Base-by-base conservation (phyloP, 1,284 basidiomycete genomes). In the Chalciporus sp. region DNA sequence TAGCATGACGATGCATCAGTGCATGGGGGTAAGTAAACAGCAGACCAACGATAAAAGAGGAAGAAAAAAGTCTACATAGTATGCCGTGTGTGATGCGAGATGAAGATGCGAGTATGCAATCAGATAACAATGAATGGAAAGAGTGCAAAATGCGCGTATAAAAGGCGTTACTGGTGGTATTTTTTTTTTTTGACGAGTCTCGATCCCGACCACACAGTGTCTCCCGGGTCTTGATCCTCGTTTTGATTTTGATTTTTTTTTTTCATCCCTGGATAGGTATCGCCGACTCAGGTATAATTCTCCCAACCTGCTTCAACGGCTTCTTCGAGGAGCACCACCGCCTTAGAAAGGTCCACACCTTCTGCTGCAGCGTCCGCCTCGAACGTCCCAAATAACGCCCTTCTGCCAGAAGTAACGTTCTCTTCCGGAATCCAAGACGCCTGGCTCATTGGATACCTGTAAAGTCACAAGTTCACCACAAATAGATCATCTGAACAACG, bases 341-440 rank as follows among this genome's bases (percentile, higher is more conserved):
- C 54, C 1, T 20, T 33, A 1, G 52, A 45, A 14, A 63, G 41
- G 19, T 71, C 48, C 0, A 45, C 49, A 17, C 61, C 63, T 49
- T 71, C 63, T 14, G 14, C 6, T 0, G 14, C 11, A 0, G 63
- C 68, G n/a, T 61, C 55, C 28, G 49, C 42, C 6, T 52, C 6
- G 33, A 69, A 69, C 4, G 29, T n/a, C 4, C 56, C 41, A 17
- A 62, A 57, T 12, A 71, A 2, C 19, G 20, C 42, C 0, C 42
- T 52, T 2, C 41, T 56, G 9, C 58, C 61, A 4, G 58, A 58
- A 1, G 60, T 28, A 9, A 70, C 31, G 12, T 68, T 71, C 27
- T 68, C 70, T 29, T 60, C 60, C 0, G 70, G 63, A 7, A 71
- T 67, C 67, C 67, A 69, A 2, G 42, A 63, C 10, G 67, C 67